phyloP scores from a whole-genome alignment of 1,284 basidiomycete species.

The Lentinula novae-zelandiae region DNA sequence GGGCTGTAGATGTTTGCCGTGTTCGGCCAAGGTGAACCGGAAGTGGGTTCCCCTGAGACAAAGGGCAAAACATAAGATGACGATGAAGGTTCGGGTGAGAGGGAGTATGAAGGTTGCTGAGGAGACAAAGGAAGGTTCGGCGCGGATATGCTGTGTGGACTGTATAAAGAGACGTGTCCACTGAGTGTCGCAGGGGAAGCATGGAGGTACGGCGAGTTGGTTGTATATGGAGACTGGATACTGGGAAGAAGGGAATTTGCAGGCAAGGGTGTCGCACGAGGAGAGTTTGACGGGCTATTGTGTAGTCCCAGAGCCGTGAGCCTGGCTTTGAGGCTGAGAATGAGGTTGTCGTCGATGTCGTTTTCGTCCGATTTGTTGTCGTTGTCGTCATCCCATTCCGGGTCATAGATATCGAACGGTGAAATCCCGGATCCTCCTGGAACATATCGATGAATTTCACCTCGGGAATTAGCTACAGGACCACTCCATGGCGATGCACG shows the following conservation, averaged over 20 bases:
- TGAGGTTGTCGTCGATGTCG: not conserved
- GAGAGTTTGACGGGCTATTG: not conserved
- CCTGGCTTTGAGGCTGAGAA: conserved; percentile 2
- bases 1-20: not conserved
- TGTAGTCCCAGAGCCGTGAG: conserved; percentile 2
- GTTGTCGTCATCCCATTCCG: not conserved
- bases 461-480: conserved; percentile 5
- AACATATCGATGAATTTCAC: conserved; percentile 8
- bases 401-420: not conserved
- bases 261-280: not conserved
- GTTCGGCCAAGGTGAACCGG: not conserved
- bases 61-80: conserved; percentile 4
- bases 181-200: not conserved
- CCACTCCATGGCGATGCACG: conserved; percentile 8
- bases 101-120: not conserved
- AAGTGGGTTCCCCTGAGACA: not conserved
- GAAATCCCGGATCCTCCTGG: not conserved
- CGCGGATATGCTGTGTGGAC: conserved; percentile 1
- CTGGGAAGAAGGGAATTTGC: not conserved
- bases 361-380: not conserved
- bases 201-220: not conserved
- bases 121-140: conserved; percentile 1
- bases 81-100: not conserved
- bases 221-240: not conserved
- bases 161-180: not conserved